phyloP scores from a whole-genome alignment of 169 alveolate species.

The Eimeria falciformis region DNA sequence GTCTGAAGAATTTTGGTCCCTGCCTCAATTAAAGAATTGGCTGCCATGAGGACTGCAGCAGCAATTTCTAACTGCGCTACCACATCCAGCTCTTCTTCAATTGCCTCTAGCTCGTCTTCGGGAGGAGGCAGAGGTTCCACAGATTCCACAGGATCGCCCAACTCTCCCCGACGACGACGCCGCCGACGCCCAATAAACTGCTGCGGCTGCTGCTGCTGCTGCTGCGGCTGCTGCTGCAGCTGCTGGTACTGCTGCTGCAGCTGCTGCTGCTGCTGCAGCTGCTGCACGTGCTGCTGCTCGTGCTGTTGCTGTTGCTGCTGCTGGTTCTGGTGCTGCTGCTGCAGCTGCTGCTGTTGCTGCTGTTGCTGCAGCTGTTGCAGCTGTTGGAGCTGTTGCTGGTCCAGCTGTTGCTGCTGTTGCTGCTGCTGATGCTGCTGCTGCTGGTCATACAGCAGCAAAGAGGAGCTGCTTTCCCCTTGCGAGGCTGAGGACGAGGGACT shows the following conservation, averaged over 20 bases:
- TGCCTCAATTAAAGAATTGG: slow-evolving; percentile 36
- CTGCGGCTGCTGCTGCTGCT: no score
- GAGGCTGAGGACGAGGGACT: no score
- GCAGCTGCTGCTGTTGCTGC: not conserved
- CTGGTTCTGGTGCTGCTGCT: slow-evolving; percentile 4
- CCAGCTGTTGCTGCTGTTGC: no score
- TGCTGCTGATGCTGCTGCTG: no score
- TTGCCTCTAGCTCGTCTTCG: not conserved
- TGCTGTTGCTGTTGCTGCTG: not conserved
- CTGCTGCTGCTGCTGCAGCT: slow-evolving; percentile 21
- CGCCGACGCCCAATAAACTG: not conserved
- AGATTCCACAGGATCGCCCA: not conserved
- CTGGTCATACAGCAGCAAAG: no score
- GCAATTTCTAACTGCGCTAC: no score
- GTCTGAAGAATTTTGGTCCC: slow-evolving; percentile 48
- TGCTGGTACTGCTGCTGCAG: not conserved
- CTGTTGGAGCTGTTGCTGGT: no score
- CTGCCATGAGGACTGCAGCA: slow-evolving; percentile 23
- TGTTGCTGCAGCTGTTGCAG: not conserved
- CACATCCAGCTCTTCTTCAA: not conserved
- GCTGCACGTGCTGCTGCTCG: not conserved
- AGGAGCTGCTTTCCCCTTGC: no score
- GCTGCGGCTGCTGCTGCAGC: not conserved
- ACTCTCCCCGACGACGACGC: not conserved
- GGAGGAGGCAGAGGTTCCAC: not conserved